Evolutionary conservation across 2,329 filamentous ascomycete genomes (phyloP).

Genomic region (Fusarium sp.): DNA sequence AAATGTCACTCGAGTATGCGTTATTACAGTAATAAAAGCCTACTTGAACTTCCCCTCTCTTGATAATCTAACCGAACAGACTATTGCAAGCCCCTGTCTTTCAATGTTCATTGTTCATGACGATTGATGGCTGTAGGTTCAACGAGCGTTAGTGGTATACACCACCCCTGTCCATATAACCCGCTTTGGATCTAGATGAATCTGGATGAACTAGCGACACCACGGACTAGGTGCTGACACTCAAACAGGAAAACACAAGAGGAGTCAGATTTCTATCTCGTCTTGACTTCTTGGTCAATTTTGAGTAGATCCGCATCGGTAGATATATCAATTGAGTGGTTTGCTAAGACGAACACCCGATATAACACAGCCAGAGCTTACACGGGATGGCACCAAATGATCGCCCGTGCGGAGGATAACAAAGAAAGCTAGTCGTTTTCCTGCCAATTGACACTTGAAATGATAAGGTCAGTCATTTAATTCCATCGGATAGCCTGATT

Average conservation of each 20-base stretch:
- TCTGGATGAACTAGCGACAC: constrained; percentile 32
- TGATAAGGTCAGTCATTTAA: neutral
- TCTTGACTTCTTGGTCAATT: neutral
- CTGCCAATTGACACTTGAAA: constrained; percentile 1
- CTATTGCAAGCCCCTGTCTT: neutral
- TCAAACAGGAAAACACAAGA: constrained; percentile 10
- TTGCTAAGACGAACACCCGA: neutral
- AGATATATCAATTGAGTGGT: neutral
- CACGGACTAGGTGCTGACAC: constrained; percentile 26
- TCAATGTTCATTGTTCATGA: neutral
- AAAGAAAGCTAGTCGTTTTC: constrained; percentile 14
- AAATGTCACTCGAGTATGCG: neutral
- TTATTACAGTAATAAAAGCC: neutral
- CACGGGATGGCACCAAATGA: neutral
- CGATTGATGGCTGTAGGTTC: neutral
- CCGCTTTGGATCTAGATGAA: constrained; percentile 23
- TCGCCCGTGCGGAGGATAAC: constrained; percentile 14
- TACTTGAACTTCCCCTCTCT: neutral
- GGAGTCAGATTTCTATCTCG: neutral
- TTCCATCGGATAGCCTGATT: neutral
- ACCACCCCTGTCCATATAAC: constrained; percentile 22
- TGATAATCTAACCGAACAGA: too few species aligned
- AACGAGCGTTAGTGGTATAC: neutral
- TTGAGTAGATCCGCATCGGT: neutral
- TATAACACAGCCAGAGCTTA: neutral